Evolutionary conservation across 2,329 filamentous ascomycete species (phyloP).

Genomic region (Trichophyton simii): DNA sequence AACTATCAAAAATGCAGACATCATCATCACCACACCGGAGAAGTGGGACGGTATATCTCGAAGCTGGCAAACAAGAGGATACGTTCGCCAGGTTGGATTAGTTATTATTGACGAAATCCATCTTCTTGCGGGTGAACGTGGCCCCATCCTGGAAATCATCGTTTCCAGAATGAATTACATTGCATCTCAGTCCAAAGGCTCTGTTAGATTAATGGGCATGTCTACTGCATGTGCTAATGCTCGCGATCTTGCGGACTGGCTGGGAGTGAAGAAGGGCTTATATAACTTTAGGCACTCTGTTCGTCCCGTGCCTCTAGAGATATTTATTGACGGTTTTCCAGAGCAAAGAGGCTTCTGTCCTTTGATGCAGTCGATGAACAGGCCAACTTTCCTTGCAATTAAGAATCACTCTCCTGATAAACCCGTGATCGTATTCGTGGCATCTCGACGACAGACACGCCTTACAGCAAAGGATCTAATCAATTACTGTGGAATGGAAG

Average conservation of each 20-base stretch:
- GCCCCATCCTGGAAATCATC: slow-evolving; percentile 96
- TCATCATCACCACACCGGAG: slow-evolving; percentile 98
- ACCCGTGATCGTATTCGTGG: slow-evolving; percentile 95
- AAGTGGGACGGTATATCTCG: slow-evolving; percentile 99
- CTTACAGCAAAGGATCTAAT: slow-evolving; percentile 93
- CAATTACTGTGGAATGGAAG: slow-evolving; percentile 96
- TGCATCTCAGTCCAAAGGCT: slow-evolving; percentile 77
- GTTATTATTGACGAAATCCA: slow-evolving; percentile 99
- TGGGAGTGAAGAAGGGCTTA: slow-evolving; percentile 86
- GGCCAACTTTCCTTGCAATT: slow-evolving; percentile 89
- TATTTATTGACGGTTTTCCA: slow-evolving; percentile 95
- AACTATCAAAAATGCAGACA: slow-evolving; percentile 88
- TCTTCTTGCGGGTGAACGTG: slow-evolving; percentile 86
- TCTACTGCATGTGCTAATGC: slow-evolving; percentile 97
- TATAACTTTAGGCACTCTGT: slow-evolving; percentile 98
- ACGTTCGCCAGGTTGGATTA: slow-evolving; percentile 84
- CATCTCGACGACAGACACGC: slow-evolving; percentile 85
- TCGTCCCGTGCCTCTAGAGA: slow-evolving; percentile 84
- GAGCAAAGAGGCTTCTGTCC: slow-evolving; percentile 92
- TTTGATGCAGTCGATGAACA: slow-evolving; percentile 98
- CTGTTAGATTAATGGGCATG: slow-evolving; percentile 92
- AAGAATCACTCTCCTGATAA: slow-evolving; percentile 94
- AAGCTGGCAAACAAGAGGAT: slow-evolving; percentile 95
- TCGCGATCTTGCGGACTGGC: slow-evolving; percentile 85
- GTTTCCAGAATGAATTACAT: slow-evolving; percentile 95